Evolutionary conservation across 768 basidiomycete species (phyloP), one percentile per base, ranked within the genome.

Genomic region (Hygrophorus pudorinus): DNA sequence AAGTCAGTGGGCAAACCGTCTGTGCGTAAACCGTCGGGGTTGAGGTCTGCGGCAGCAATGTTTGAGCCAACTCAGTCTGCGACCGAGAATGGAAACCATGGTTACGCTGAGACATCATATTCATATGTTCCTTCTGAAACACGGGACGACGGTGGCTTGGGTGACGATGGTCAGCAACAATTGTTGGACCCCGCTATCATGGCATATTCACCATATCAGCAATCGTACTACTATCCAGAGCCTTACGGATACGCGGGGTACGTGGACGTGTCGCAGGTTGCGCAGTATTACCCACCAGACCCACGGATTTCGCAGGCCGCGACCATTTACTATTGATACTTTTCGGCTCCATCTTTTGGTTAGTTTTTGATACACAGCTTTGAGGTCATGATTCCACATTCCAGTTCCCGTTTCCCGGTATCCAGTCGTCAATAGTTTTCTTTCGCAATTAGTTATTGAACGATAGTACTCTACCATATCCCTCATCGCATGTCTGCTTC

Each of bases 201-300:
- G 65, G 61, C 62, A 38, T 84, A 83, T 44, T 55, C 72, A 17
- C 58, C 71, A n/a, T 83, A 84, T 55, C 74, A 72, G 30, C 71
- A 75, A 53, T 71, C 68, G 32, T 84, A 84, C 65, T 86, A 82
- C 60, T 83, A 80, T 59, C 79, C 80, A 17, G 79, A 81, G 41
- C 69, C 73, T 48, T 85, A 85, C 53, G 68, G 67, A 45, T 85
- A 85, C 59, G 65, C 73, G 47, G 73, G 68, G 34, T 84, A 82
- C 64, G 64, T 81, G 67, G 83, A 83, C 60, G 70, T 77, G 72
- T 69, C 78, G 35, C 79, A 79, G 51, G 60, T 66, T 50, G 71
- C 75, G 58, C 75, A 73, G 53, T 85, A 83, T 62, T 83, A 82
- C 62, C 66, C 72, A 44, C 59, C 70, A 56, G 74, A 78, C 33